Percentiles rank a stretch among this genome's conserved stretches.
Conservation (phyloP, 176 grass and related monocot genomes). For the Triticum dicoccoides region DNA sequence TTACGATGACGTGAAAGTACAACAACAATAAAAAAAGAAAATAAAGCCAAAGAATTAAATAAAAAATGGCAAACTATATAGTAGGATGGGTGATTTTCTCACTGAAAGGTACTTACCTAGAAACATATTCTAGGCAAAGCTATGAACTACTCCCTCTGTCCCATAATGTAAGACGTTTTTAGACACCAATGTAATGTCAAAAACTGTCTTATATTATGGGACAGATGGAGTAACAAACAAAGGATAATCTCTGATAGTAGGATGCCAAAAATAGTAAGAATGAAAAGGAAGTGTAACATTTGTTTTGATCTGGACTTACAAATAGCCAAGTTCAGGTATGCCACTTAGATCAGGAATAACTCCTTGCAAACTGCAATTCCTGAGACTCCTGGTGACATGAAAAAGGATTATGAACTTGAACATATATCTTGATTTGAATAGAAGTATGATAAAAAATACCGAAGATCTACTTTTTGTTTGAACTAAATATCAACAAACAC, state of each 20-base stretch:
- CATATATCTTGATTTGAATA: constrained; percentile 22
- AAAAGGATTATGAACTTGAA: neutral
- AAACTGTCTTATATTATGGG: no score
- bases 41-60: no score
- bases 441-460: neutral
- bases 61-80: no score
- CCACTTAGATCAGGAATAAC: constrained; percentile 66
- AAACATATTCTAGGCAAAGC: neutral
- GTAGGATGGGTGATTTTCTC: neutral
- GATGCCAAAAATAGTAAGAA: neutral
- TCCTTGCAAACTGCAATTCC: constrained; percentile 91
- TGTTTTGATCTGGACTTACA: constrained; percentile 58
- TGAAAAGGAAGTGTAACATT: constrained; percentile 3
- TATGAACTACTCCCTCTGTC: neutral
- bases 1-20: no score
- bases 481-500: no score
- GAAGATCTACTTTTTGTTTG: no score
- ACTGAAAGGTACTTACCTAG: neutral
- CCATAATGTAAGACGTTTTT: no score
- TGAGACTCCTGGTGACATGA: constrained; percentile 74
- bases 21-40: no score
- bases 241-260: constrained; percentile 14
- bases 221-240: neutral
- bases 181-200: no score
- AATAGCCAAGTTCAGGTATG: constrained; percentile 60